A percentile compares a stretch with the other conserved stretches of the same genome.
These are phyloP conservation scores for cucumber (Cucumis sativus) DNA, from an alignment of 306 rosid genomes.

Conservation along the genomic window DNA sequence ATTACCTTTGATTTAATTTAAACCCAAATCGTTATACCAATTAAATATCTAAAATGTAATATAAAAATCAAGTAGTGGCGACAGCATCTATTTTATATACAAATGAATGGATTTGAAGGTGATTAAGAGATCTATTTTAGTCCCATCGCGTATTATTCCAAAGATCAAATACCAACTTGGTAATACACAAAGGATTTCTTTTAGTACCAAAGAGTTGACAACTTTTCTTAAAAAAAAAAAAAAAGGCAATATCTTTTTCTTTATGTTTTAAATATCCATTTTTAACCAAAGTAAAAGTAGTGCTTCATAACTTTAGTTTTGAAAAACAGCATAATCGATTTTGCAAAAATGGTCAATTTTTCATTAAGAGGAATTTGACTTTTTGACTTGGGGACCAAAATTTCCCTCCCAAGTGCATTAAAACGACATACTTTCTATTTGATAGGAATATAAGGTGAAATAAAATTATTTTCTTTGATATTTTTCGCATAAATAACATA, in stretches of 20 bases:
- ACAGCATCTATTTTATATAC: not conserved
- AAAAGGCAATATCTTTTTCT: not conserved
- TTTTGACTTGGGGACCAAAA: not conserved
- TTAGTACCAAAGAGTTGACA: conserved; percentile 1
- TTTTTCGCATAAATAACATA: not conserved
- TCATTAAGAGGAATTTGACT: not conserved
- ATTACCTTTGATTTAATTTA: not conserved
- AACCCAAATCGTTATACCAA: not conserved
- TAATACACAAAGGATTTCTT: not conserved
- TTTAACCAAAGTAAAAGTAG: not conserved
- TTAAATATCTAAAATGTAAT: not conserved
- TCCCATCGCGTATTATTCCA: conserved; percentile 1
- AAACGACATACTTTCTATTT: not conserved
- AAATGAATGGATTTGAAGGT: not conserved
- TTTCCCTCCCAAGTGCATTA: not conserved
- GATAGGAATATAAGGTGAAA: not conserved
- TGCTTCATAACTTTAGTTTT: not conserved
- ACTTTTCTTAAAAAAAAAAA: not conserved
- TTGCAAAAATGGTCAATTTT: not conserved
- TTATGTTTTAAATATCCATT: not conserved
- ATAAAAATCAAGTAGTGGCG: not conserved
- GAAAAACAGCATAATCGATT: not conserved
- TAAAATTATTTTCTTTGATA: not conserved
- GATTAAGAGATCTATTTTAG: not conserved
- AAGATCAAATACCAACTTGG: not conserved